Conservation (phyloP, 345 rosid genomes). For the Eucalyptus lansdowneana region DNA sequence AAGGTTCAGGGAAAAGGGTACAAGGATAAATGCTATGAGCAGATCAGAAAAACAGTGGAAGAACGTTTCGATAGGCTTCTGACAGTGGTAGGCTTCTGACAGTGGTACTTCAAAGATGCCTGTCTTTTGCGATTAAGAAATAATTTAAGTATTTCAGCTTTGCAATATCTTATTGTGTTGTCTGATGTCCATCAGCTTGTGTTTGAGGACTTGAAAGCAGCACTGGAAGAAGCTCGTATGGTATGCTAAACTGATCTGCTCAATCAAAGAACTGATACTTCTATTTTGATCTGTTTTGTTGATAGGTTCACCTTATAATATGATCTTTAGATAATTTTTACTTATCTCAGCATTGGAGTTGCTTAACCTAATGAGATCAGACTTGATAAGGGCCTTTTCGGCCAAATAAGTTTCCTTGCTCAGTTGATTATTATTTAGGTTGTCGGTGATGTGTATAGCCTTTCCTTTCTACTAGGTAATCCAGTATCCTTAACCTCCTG, state of each 20-base stretch:
- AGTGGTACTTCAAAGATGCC: slow-evolving; percentile 24
- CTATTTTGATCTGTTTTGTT: neutral
- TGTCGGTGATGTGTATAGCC: neutral
- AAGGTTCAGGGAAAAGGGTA: slow-evolving; percentile 89
- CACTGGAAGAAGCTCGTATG: slow-evolving; percentile 89
- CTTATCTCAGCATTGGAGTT: neutral
- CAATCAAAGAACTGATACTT: neutral
- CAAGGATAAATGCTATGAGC: slow-evolving; percentile 97
- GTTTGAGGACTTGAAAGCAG: slow-evolving; percentile 84
- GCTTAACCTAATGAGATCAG: neutral
- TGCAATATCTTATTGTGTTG: slow-evolving; percentile 1
- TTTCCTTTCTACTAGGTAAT: neutral
- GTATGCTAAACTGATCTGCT: slow-evolving; percentile 23
- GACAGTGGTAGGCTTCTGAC: slow-evolving; percentile 72
- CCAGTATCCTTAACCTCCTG: neutral
- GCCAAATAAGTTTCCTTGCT: neutral
- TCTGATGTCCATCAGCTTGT: slow-evolving; percentile 54
- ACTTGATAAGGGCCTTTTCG: neutral
- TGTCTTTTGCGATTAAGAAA: neutral
- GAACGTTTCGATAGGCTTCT: slow-evolving; percentile 74
- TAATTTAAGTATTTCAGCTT: neutral
- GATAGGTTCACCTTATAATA: neutral
- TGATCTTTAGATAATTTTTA: neutral
- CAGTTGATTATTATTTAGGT: neutral
- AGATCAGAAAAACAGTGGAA: slow-evolving; percentile 82